Evolutionary conservation across 2,329 filamentous ascomycete species (phyloP).

Genomic region (Fusarium miscanthi): DNA sequence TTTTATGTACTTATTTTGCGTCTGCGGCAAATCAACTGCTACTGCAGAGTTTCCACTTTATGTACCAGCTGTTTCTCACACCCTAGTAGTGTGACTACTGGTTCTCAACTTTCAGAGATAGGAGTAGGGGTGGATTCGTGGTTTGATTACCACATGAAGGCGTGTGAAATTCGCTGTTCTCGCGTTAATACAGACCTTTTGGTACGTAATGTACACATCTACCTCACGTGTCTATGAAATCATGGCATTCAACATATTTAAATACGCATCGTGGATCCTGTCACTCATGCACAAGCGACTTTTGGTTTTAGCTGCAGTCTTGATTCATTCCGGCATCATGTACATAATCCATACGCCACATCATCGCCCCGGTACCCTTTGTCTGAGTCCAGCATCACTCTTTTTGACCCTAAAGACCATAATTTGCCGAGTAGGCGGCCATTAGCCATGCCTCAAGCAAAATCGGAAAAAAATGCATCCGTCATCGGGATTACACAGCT

Average conservation of each 20-base stretch:
- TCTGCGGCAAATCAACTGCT: constrained; percentile 6
- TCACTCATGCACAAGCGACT: background rate
- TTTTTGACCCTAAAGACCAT: constrained; percentile 38
- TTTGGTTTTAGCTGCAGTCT: constrained; percentile 29
- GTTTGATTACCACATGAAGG: constrained; percentile 3
- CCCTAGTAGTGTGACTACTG: constrained; percentile 8
- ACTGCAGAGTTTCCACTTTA: background rate
- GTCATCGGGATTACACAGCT: constrained; percentile 14
- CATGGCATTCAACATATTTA: background rate
- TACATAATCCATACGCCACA: constrained; percentile 45
- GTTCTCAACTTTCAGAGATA: constrained; percentile 10
- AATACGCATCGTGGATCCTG: background rate
- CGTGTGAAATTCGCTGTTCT: constrained; percentile 13
- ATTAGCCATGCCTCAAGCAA: constrained; percentile 32
- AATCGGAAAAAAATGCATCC: constrained; percentile 38
- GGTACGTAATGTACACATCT: constrained; percentile 23
- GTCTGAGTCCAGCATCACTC: constrained; percentile 30
- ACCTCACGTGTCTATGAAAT: background rate
- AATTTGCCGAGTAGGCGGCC: constrained; percentile 25
- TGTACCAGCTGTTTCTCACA: constrained; percentile 8
- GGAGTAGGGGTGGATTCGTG: constrained; percentile 1
- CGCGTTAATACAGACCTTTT: constrained; percentile 36
- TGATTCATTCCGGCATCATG: constrained; percentile 46
- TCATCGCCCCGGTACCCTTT: constrained; percentile 39
- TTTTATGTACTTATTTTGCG: constrained; percentile 21